Conservation (phyloP, 2,329 filamentous ascomycete genomes). For the Pseudogymnoascus sp. region DNA sequence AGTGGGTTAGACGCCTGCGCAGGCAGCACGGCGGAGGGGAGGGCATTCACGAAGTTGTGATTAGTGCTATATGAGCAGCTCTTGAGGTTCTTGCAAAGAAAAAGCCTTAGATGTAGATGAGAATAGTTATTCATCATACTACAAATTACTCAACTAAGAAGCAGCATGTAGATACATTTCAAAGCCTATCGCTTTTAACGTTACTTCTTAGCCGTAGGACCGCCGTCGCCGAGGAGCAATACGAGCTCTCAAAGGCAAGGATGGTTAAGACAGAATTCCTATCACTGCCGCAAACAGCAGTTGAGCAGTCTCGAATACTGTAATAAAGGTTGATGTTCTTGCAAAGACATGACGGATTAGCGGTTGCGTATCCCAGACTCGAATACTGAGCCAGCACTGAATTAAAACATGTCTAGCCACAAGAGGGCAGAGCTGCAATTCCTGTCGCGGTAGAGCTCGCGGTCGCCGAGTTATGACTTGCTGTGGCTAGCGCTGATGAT, state of each 20-base stretch:
- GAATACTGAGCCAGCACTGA: conserved; percentile 34
- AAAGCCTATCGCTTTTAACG: background rate
- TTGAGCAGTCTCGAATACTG: conserved; percentile 35
- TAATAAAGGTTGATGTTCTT: conserved; percentile 31
- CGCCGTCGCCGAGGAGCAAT: conserved; percentile 5
- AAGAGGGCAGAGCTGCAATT: conserved; percentile 11
- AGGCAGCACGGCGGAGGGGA: background rate
- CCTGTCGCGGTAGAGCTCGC: background rate
- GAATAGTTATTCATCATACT: background rate
- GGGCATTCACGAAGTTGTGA: background rate
- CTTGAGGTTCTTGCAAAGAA: background rate
- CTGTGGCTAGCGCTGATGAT: background rate
- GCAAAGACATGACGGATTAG: conserved; percentile 34
- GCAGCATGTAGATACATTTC: conserved; percentile 7
- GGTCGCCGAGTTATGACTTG: background rate
- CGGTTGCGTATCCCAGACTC: conserved; percentile 29
- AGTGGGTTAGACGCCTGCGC: background rate
- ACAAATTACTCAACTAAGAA: background rate
- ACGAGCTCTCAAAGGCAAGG: conserved; percentile 14
- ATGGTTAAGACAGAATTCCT: conserved; percentile 17
- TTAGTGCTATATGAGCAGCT: background rate
- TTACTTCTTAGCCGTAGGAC: conserved; percentile 1
- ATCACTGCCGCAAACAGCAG: conserved; percentile 28
- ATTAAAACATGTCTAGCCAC: conserved; percentile 27
- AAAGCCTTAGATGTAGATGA: background rate